phyloP scores from a whole-genome alignment of 805 yeast species.

The Kuraishia borneana region DNA sequence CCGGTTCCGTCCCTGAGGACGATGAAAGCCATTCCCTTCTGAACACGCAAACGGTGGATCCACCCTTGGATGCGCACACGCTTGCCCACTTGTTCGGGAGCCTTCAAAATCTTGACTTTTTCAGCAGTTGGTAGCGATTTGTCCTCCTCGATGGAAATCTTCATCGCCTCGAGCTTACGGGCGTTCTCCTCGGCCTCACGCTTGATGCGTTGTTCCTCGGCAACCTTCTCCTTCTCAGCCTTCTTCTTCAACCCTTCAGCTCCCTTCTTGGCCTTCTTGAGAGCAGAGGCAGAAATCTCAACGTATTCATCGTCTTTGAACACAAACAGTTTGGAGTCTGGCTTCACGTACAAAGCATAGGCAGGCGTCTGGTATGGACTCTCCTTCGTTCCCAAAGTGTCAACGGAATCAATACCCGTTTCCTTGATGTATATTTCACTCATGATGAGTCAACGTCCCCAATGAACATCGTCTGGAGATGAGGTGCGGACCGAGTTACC shows the following conservation, averaged over 20 bases:
- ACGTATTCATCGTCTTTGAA: slow-evolving; percentile 56
- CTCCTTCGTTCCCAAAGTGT: slow-evolving; percentile 51
- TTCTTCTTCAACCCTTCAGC: slow-evolving; percentile 85
- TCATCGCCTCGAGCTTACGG: slow-evolving; percentile 67
- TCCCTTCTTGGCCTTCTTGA: slow-evolving; percentile 95
- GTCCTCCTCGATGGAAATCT: slow-evolving; percentile 69
- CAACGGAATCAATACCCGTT: slow-evolving; percentile 52
- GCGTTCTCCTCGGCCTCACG: slow-evolving; percentile 65
- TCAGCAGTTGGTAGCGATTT: slow-evolving; percentile 57
- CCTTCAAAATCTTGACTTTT: slow-evolving; percentile 50
- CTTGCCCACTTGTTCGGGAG: slow-evolving; percentile 43
- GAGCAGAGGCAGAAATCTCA: slow-evolving; percentile 80
- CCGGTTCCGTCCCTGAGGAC: slow-evolving; percentile 96
- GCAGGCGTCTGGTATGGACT: slow-evolving; percentile 78
- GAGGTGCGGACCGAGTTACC: neutral
- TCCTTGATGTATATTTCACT: slow-evolving; percentile 58
- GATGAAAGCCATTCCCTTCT: slow-evolving; percentile 84
- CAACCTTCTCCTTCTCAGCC: slow-evolving; percentile 53
- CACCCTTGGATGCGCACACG: slow-evolving; percentile 85
- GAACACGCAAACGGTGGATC: slow-evolving; percentile 90
- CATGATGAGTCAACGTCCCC: slow-evolving; percentile 9
- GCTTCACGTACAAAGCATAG: slow-evolving; percentile 49
- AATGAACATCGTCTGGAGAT: neutral
- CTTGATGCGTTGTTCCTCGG: slow-evolving; percentile 37
- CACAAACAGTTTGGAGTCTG: slow-evolving; percentile 45